These are phyloP conservation scores for Neopestalotiopsis clavispora DNA, from an alignment of 2,329 filamentous ascomycete species.

Conservation along the genomic window DNA sequence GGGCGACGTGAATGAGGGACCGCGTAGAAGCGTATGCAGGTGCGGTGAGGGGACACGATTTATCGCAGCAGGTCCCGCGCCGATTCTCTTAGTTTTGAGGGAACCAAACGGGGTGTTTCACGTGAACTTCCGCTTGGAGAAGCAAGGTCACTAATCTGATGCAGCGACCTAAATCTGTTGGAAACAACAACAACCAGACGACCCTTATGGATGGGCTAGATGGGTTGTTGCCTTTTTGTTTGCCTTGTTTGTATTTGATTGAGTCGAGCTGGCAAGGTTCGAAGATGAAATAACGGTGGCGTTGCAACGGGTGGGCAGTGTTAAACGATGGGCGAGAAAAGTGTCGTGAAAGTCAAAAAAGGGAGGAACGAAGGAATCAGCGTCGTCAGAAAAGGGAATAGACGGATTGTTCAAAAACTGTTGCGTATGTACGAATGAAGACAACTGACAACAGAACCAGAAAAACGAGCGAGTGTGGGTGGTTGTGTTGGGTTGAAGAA, in stretches of 20 bases:
- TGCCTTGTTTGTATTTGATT: background rate
- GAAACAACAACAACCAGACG: slow-evolving; percentile 11
- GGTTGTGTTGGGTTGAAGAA: background rate
- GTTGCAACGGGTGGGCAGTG: background rate
- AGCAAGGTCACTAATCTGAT: slow-evolving; percentile 16
- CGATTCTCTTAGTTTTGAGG: background rate
- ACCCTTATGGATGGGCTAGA: background rate
- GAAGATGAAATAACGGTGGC: background rate
- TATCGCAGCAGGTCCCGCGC: slow-evolving; percentile 7
- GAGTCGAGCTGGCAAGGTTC: background rate
- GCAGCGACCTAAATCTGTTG: slow-evolving; percentile 15
- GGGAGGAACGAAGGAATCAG: slow-evolving; percentile 1
- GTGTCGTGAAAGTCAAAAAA: background rate
- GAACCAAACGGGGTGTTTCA: slow-evolving; percentile 3
- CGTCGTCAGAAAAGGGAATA: background rate
- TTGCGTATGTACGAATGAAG: slow-evolving; percentile 2
- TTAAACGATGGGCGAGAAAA: slow-evolving; percentile 10
- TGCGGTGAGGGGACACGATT: background rate
- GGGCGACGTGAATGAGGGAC: slow-evolving; percentile 16
- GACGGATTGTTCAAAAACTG: background rate
- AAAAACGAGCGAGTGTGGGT: slow-evolving; percentile 12
- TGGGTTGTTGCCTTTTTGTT: background rate
- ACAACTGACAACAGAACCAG: background rate
- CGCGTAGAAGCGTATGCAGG: background rate
- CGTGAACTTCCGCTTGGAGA: background rate